A percentile compares a stretch with the other conserved stretches of the same genome.
These are phyloP conservation scores for Solanum hybrid DNA, from an alignment of 305 asterid species.

Conservation along the genomic window DNA sequence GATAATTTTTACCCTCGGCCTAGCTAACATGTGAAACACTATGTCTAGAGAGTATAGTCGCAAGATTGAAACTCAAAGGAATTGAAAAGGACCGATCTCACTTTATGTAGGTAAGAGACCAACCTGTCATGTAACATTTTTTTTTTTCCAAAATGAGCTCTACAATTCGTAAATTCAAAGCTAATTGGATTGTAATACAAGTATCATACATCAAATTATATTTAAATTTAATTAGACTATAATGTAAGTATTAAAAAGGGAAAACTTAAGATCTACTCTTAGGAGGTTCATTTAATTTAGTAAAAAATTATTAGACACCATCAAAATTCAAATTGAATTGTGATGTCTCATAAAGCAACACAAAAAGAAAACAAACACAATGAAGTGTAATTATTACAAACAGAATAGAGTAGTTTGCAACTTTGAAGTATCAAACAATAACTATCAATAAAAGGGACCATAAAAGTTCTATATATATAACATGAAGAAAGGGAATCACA, in stretches of 20 bases:
- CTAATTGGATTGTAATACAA: accelerated
- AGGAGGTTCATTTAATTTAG: not conserved
- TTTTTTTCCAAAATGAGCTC: not conserved
- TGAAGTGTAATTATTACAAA: not conserved
- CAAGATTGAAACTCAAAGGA: not conserved
- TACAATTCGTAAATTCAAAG: not conserved
- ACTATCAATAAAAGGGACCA: not conserved
- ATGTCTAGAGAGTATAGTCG: not conserved
- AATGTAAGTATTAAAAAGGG: not conserved
- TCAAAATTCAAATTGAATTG: not conserved
- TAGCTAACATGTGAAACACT: not conserved
- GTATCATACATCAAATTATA: not conserved
- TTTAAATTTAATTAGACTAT: too few relatives aligned
- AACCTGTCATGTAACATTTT: not conserved
- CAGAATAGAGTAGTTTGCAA: not conserved
- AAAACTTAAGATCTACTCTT: not conserved
- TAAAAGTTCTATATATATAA: not conserved
- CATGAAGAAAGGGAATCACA: not conserved
- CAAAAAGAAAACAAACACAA: not conserved
- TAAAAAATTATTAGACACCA: not conserved
- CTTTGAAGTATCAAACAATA: not conserved
- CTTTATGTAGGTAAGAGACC: not conserved
- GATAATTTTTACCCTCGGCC: not conserved
- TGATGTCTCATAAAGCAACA: not conserved
- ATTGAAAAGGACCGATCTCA: not conserved